Percentiles rank a stretch among this genome's conserved stretches.
Conservation (phyloP, 177 flowering plant species). For the Vitis hybrid region DNA sequence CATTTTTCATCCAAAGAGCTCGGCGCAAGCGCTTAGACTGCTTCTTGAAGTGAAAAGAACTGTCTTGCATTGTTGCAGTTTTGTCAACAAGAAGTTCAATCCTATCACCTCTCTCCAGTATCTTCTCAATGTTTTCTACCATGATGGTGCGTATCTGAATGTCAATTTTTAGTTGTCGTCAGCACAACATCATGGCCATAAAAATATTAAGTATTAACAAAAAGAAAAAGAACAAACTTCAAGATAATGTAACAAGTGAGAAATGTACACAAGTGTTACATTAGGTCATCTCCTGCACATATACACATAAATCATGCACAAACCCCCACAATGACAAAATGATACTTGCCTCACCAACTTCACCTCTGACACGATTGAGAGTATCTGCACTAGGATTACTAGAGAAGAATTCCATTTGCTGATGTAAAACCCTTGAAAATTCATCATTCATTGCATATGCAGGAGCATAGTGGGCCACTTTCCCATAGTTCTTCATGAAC, state of each 20-base stretch:
- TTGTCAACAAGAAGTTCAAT: conserved; percentile 97
- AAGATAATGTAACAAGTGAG: background rate
- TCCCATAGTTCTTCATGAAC: conserved; percentile 95
- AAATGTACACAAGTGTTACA: background rate
- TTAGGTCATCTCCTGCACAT: background rate
- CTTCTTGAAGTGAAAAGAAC: conserved; percentile 90
- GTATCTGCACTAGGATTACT: conserved; percentile 91
- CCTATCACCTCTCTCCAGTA: conserved; percentile 90
- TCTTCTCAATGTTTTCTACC: conserved; percentile 98
- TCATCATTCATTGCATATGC: conserved; percentile 99
- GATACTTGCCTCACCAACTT: conserved; percentile 89
- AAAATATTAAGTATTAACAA: background rate
- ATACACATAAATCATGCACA: background rate
- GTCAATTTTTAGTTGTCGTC: conserved; percentile 2
- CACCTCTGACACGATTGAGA: conserved; percentile 85
- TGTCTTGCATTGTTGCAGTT: conserved; percentile 96
- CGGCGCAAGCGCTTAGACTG: conserved; percentile 89
- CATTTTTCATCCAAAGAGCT: conserved; percentile 98
- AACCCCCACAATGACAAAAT: background rate
- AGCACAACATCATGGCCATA: conserved; percentile 11
- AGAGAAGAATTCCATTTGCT: conserved; percentile 95
- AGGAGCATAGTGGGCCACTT: conserved; percentile 77
- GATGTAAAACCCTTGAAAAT: conserved; percentile 94
- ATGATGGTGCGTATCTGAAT: conserved; percentile 84
- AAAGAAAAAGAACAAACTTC: background rate